phyloP scores from a whole-genome alignment of 2,329 filamentous ascomycete species.

The Aspergillus puulaauensis region DNA sequence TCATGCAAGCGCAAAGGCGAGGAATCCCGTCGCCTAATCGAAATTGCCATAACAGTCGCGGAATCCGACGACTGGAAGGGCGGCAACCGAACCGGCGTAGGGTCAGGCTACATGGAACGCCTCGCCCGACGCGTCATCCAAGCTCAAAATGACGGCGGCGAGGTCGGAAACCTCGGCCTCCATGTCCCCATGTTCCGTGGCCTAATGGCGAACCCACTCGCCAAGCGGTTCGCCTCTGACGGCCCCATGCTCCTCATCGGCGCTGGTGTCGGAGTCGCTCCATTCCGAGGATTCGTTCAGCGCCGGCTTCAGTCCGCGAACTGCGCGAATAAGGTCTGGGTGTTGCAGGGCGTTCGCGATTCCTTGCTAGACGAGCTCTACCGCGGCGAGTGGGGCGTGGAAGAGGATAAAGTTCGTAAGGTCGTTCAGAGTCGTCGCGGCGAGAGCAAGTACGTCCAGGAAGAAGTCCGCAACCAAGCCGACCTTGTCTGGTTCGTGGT shows the following conservation, averaged over 20 bases:
- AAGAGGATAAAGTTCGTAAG: conserved; percentile 81
- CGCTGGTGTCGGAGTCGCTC: conserved; percentile 92
- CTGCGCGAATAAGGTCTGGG: conserved; percentile 97
- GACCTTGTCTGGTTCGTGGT: conserved; percentile 99
- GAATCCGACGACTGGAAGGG: conserved; percentile 77
- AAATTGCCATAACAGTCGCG: conserved; percentile 96
- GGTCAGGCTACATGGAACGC: conserved; percentile 90
- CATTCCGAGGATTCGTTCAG: conserved; percentile 96
- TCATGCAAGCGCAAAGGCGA: conserved; percentile 68
- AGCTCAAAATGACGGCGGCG: conserved; percentile 61
- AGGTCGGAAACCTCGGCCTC: conserved; percentile 57
- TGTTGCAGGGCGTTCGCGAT: conserved; percentile 91
- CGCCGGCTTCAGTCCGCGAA: conserved; percentile 90
- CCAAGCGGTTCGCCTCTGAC: conserved; percentile 85
- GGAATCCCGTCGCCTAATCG: conserved; percentile 75
- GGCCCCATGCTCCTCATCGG: conserved; percentile 98
- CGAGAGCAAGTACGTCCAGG: conserved; percentile 89
- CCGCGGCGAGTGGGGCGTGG: conserved; percentile 91
- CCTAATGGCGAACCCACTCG: conserved; percentile 94
- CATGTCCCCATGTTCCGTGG: conserved; percentile 97
- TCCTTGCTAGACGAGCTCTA: conserved; percentile 94
- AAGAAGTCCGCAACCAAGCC: conserved; percentile 86
- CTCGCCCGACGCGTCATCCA: conserved; percentile 72
- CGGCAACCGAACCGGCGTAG: conserved; percentile 75
- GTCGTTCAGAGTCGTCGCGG: conserved; percentile 75